Conservation (phyloP, 768 basidiomycete genomes). For the Trametes maxima region DNA sequence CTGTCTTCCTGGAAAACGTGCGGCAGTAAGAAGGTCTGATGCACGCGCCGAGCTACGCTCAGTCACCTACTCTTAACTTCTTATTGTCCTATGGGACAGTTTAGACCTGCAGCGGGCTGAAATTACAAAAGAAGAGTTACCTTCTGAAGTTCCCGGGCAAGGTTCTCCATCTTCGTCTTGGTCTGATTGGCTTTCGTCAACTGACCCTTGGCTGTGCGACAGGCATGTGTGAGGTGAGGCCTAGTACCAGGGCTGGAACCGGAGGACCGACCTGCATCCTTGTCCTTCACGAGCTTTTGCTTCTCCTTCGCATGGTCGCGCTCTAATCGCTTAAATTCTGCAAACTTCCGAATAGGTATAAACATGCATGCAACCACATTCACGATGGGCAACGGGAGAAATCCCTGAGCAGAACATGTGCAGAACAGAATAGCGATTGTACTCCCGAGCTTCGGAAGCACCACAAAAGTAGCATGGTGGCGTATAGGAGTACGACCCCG, state of each 20-base stretch:
- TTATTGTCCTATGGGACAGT: constrained; percentile 73
- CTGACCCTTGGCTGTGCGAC: constrained; percentile 67
- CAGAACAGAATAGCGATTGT: too few species aligned
- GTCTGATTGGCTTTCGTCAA: constrained; percentile 87
- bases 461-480: too few species aligned
- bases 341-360: constrained; percentile 56
- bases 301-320: constrained; percentile 91
- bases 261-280: constrained; percentile 70
- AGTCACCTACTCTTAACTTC: constrained; percentile 67
- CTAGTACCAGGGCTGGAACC: background rate
- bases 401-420: too few species aligned
- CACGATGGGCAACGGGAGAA: background rate
- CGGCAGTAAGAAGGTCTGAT: constrained; percentile 38
- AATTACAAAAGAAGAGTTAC: constrained; percentile 40
- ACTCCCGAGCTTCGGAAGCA: too few species aligned
- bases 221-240: background rate
- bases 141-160: constrained; percentile 89
- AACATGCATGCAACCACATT: constrained; percentile 3
- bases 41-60: constrained; percentile 42
- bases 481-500: too few species aligned
- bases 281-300: constrained; percentile 88
- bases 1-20: constrained; percentile 68
- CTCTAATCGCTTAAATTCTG: constrained; percentile 84
- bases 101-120: constrained; percentile 22
- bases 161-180: constrained; percentile 87